A percentile compares a stretch with the other conserved stretches of the same genome.
Conservation (phyloP, 306 rosid genomes). For the Gynostemma pentaphyllum region DNA sequence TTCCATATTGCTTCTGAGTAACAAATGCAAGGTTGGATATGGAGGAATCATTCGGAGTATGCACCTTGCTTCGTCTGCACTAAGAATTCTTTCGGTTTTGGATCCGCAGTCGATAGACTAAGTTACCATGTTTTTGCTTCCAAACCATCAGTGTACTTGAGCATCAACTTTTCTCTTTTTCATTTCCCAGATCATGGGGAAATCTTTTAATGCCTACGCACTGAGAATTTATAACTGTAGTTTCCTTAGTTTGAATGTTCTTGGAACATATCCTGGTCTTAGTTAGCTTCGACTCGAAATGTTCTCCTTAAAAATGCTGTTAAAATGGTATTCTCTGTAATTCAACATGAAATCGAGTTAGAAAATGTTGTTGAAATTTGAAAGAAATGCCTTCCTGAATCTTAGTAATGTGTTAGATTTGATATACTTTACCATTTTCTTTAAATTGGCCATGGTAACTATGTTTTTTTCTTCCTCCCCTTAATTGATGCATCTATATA, state of each 20-base stretch:
- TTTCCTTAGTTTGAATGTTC: background rate
- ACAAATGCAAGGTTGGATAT: constrained; percentile 47
- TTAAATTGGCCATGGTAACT: too few species aligned
- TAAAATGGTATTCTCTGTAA: too few species aligned
- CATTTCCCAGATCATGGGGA: background rate
- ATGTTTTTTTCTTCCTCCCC: too few species aligned
- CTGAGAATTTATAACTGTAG: background rate
- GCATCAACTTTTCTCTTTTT: background rate
- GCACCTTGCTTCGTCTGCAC: constrained; percentile 81
- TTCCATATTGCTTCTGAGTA: constrained; percentile 72
- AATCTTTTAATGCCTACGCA: background rate
- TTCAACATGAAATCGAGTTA: too few species aligned
- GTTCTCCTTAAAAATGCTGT: too few species aligned
- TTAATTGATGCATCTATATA: too few species aligned
- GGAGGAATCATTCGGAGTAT: constrained; percentile 78
- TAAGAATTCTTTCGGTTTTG: constrained; percentile 66
- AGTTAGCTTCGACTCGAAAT: too few species aligned
- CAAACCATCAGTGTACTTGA: background rate
- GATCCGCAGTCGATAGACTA: constrained; percentile 51
- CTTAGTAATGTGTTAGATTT: too few species aligned
- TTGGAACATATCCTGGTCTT: background rate
- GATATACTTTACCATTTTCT: too few species aligned
- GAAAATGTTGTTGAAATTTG: too few species aligned
- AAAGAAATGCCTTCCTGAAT: too few species aligned
- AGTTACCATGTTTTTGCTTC: constrained; percentile 5